phyloP scores from a whole-genome alignment of 257 asterid genomes.

The Lantana camara region DNA sequence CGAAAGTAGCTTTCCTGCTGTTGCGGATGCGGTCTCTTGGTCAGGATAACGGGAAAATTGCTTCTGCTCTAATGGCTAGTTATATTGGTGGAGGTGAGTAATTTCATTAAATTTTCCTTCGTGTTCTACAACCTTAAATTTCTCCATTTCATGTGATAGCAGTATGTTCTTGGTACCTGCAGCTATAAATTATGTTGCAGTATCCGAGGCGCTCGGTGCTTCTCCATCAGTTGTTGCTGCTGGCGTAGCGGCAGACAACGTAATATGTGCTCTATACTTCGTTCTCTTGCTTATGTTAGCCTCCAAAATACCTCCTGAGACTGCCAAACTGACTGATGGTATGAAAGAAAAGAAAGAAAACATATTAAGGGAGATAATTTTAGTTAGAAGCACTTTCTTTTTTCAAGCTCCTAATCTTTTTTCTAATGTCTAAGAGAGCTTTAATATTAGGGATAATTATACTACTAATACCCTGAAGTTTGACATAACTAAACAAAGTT shows the following conservation, averaged over 20 bases:
- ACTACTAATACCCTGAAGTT: too few relatives aligned
- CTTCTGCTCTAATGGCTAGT: conserved; percentile 91
- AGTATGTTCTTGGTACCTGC: conserved; percentile 36
- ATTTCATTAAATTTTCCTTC: background rate
- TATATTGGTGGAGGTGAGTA: conserved; percentile 86
- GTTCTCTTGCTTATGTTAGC: conserved; percentile 67
- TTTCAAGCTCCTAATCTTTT: too few relatives aligned
- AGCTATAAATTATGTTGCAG: conserved; percentile 87
- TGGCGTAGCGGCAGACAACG: conserved; percentile 91
- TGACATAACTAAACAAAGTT: too few relatives aligned
- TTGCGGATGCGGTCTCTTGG: conserved; percentile 90
- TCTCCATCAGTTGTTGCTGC: conserved; percentile 85
- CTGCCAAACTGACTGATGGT: conserved; percentile 44
- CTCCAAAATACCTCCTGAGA: conserved; percentile 76
- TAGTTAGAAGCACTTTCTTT: too few relatives aligned
- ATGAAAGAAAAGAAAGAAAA: conserved; percentile 18
- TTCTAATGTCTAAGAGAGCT: too few relatives aligned
- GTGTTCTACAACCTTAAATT: conserved; percentile 10
- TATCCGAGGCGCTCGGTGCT: conserved; percentile 69
- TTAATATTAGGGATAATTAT: too few relatives aligned
- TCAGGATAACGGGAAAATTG: conserved; percentile 82
- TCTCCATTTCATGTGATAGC: conserved; percentile 16
- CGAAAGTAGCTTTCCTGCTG: conserved; percentile 68
- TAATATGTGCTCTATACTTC: conserved; percentile 72
- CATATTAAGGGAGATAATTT: too few relatives aligned